A percentile compares a stretch with the other conserved stretches of the same genome.
phyloP scores from a whole-genome alignment of 208 protist genomes.

The Entamoeba dispar region DNA sequence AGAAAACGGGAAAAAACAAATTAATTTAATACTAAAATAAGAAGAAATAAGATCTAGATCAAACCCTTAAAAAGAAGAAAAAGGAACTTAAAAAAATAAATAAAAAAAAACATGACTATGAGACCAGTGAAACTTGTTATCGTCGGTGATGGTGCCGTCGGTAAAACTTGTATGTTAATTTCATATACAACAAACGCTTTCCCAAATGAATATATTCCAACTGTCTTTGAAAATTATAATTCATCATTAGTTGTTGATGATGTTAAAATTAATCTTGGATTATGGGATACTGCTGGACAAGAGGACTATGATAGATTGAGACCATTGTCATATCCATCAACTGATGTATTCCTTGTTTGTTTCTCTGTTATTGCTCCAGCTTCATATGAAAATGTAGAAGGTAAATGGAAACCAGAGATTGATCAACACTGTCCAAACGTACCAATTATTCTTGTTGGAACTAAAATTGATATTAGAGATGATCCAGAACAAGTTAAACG shows the following conservation, averaged over 20 bases:
- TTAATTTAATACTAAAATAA: no score
- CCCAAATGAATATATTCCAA: slow-evolving; percentile 7
- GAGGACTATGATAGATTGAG: slow-evolving; percentile 43
- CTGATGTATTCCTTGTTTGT: slow-evolving; percentile 49
- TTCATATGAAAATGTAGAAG: slow-evolving; percentile 49
- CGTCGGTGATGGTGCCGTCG: slow-evolving; percentile 17
- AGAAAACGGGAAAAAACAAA: no score
- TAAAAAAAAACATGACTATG: no score
- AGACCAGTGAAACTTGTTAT: slow-evolving; percentile 3
- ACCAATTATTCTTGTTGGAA: slow-evolving; percentile 42
- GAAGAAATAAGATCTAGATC: no score
- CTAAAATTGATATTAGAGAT: slow-evolving; percentile 38
- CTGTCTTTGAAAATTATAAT: slow-evolving; percentile 32
- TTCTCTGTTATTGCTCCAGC: slow-evolving; percentile 41
- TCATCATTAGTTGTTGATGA: slow-evolving; percentile 6
- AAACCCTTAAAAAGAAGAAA: no score
- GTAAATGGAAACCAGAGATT: slow-evolving; percentile 34
- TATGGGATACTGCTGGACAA: slow-evolving; percentile 34
- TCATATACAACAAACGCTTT: slow-evolving; percentile 10
- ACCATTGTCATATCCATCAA: slow-evolving; percentile 37
- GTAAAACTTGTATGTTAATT: slow-evolving; percentile 13
- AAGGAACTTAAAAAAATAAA: no score
- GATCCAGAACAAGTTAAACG: slow-evolving; percentile 31
- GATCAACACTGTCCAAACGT: slow-evolving; percentile 8
- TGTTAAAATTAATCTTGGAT: neutral